A percentile compares a stretch with the other conserved stretches of the same genome.
These are phyloP conservation scores for Debaryomyces subglobosus DNA, from an alignment of 1,139 yeast genomes.

Conservation along the genomic window DNA sequence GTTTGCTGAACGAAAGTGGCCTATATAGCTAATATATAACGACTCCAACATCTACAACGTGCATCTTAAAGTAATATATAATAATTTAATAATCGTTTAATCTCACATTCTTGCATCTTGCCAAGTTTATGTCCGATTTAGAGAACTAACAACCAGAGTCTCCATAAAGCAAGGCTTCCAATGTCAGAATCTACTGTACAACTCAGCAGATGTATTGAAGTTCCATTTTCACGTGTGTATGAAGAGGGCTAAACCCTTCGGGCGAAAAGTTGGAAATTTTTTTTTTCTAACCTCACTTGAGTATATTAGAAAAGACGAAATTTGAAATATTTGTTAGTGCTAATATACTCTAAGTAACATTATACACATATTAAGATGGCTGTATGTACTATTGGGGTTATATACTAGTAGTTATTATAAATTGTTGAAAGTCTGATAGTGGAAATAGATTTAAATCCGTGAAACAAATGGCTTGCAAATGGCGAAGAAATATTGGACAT, in stretches of 20 bases:
- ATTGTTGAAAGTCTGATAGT: neutral
- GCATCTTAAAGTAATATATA: neutral
- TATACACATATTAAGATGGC: constrained; percentile 29
- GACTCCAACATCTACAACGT: neutral
- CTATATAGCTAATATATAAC: neutral
- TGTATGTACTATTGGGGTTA: constrained; percentile 26
- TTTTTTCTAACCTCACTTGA: constrained; percentile 4
- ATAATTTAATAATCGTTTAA: no score
- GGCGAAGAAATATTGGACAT: neutral
- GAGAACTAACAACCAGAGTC: no score
- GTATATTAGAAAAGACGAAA: neutral
- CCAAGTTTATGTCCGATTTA: no score
- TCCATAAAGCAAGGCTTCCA: neutral
- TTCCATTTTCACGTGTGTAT: constrained; percentile 7
- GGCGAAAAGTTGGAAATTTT: constrained; percentile 3
- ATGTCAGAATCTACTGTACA: neutral
- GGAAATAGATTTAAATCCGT: neutral
- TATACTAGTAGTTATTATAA: neutral
- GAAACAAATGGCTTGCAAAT: neutral
- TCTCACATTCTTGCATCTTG: no score
- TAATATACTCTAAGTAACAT: constrained; percentile 6
- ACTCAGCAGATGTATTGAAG: neutral
- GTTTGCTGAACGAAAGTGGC: constrained; percentile 22
- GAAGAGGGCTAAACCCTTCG: constrained; percentile 6
- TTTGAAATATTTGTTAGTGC: constrained; percentile 2